Conservation (phyloP, 352 stramenopile species). For the Phytophthora palmivora region DNA sequence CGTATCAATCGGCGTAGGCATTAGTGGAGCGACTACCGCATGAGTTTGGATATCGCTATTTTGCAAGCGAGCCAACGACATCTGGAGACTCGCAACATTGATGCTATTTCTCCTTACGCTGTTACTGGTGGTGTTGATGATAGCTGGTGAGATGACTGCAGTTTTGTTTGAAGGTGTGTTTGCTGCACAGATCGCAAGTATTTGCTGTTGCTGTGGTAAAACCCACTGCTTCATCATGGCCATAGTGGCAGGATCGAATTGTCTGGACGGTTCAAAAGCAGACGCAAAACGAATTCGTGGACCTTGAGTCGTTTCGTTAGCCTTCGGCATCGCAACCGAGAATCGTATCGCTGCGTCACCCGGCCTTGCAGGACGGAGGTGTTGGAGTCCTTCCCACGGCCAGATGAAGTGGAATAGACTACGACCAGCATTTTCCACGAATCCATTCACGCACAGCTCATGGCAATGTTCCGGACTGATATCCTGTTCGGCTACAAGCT, state of each 20-base stretch:
- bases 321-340: constrained; percentile 44
- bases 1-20: not conserved
- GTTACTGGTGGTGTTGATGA: not conserved
- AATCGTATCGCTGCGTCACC: constrained; percentile 25
- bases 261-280: constrained; percentile 28
- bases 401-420: constrained; percentile 74
- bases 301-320: constrained; percentile 19
- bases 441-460: constrained; percentile 78
- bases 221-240: constrained; percentile 32
- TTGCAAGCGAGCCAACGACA: constrained; percentile 17
- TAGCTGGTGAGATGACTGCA: not conserved
- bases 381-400: constrained; percentile 61
- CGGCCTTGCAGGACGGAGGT: constrained; percentile 35
- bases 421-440: constrained; percentile 64
- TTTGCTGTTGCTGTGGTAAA: constrained; percentile 22
- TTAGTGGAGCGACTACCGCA: constrained; percentile 7
- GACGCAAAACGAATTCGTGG: constrained; percentile 66
- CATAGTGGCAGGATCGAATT: constrained; percentile 36
- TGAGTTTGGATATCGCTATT: constrained; percentile 8
- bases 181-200: constrained; percentile 29
- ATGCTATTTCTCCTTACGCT: constrained; percentile 27
- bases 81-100: constrained; percentile 25
- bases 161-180: not conserved
- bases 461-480: constrained; percentile 77
- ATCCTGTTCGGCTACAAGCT: constrained; percentile 54